Evolutionary conservation across 768 basidiomycete genomes (phyloP).

Genomic region (Leccinum variicolor): DNA sequence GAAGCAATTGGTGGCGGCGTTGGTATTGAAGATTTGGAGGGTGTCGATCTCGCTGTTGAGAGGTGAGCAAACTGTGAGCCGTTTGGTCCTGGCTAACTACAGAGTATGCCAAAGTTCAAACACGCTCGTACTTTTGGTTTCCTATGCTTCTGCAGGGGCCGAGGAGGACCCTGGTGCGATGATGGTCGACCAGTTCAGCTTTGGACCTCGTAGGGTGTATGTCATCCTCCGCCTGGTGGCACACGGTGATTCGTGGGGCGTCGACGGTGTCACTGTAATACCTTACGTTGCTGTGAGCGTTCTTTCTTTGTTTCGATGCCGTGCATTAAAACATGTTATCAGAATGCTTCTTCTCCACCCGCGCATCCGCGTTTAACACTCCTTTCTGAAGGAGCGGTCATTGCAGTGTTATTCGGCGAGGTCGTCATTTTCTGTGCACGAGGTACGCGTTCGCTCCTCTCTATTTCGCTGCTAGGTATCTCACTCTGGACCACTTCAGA

Average conservation of each 20-base stretch:
- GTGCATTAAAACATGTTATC: not conserved
- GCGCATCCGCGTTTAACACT: conserved; percentile 68
- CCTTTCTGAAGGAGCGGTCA: conserved; percentile 53
- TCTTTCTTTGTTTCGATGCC: not conserved
- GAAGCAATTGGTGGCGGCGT: conserved; percentile 46
- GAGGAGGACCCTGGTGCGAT: conserved; percentile 41
- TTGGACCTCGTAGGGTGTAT: conserved; percentile 59
- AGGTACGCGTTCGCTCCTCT: conserved; percentile 36
- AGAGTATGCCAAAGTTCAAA: conserved; percentile 37
- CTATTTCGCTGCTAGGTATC: not conserved
- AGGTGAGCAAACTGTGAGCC: conserved; percentile 36
- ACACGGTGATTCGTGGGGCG: conserved; percentile 26
- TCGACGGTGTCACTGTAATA: conserved; percentile 46
- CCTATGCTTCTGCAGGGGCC: conserved; percentile 50
- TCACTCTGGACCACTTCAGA: conserved; percentile 37
- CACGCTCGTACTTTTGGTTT: conserved; percentile 60
- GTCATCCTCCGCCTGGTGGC: conserved; percentile 49
- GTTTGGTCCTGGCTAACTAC: conserved; percentile 1
- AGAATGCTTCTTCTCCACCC: conserved; percentile 69
- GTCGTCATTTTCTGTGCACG: conserved; percentile 69
- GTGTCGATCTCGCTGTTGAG: conserved; percentile 66
- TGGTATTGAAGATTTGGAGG: conserved; percentile 62
- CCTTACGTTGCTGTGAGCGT: conserved; percentile 73
- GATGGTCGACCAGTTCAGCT: conserved; percentile 36
- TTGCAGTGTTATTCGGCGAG: conserved; percentile 72